Percentiles rank a stretch among this genome's conserved stretches.
Conservation (phyloP, 2,329 filamentous ascomycete species). For the Aspergillus costaricaensis region DNA sequence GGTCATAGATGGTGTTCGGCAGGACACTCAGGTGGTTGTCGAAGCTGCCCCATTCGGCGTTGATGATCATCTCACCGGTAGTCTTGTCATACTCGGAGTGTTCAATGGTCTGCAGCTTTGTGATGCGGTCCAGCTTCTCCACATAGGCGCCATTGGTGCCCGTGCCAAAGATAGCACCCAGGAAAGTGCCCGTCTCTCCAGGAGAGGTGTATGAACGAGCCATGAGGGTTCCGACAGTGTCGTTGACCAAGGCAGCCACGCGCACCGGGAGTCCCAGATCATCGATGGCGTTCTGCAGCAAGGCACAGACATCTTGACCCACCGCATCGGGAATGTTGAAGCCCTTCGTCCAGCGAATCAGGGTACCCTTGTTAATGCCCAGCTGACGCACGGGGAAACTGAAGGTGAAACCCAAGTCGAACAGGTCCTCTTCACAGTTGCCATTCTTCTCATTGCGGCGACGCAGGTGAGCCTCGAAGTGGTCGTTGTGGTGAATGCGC, state of each 20-base stretch:
- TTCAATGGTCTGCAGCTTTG: constrained; percentile 66
- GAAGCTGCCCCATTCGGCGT: constrained; percentile 98
- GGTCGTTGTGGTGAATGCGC: constrained; percentile 81
- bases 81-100: constrained; percentile 67
- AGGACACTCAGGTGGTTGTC: constrained; percentile 90
- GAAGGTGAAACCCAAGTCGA: constrained; percentile 97
- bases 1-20: constrained; percentile 82
- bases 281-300: constrained; percentile 89
- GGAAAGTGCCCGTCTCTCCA: constrained; percentile 78
- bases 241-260: constrained; percentile 95
- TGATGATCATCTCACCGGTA: constrained; percentile 94
- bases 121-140: constrained; percentile 83
- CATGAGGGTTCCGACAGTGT: constrained; percentile 97
- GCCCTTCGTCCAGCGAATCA: constrained; percentile 98
- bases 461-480: constrained; percentile 71
- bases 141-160: constrained; percentile 97
- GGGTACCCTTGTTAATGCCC: constrained; percentile 89
- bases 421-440: constrained; percentile 72
- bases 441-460: constrained; percentile 59
- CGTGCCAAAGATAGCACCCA: constrained; percentile 97
- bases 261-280: constrained; percentile 81
- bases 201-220: constrained; percentile 92
- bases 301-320: constrained; percentile 88
- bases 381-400: constrained; percentile 94
- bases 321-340: constrained; percentile 95